Evolutionary conservation across 2,329 filamentous ascomycete genomes (phyloP), one percentile per base, ranked within the genome.

Genomic region (Penicillium brevicompactum): DNA sequence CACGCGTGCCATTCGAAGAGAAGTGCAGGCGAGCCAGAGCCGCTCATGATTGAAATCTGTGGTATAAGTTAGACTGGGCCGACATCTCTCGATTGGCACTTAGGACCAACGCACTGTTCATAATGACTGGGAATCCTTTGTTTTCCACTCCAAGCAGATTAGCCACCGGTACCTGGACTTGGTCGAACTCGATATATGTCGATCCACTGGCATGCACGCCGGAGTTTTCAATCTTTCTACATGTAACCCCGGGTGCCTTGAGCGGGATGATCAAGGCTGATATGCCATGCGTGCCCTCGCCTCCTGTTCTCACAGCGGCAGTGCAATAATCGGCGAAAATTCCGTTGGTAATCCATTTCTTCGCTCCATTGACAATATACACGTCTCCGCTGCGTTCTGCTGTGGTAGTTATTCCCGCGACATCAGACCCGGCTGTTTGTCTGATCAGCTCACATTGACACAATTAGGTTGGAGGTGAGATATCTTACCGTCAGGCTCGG

Each of bases 51-150:
- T 84, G 68, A 85, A 85, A 64, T 84, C 75, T 61, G 61, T 11
- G 4, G 22, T 3, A n/a, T 21, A 3, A 2, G 37, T 50, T 41
- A 46, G 41, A 2, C 41, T 24, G n/a, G 4, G 18, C 14, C 40
- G 30, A 18, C 27, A 21, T 41, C 13, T 6, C 18, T 5, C 5
- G 18, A 14, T 1, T 32, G 5, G 8, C 5, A 22, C 27, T 10
- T 13, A 27, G n/a, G 31, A 6, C 4, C 21, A 21, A 46, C 64
- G 9, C 52, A 66, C 65, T 93, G 73, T 82, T 84, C 66, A 93
- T 80, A 65, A 93, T 90, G 32, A 93, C 88, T 52, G 86, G 83
- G 66, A 93, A 91, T 4, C 90, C 90, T 75, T 91, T 88, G 78
- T 92, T 85, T 75, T 93, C 89, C 69, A 88, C 77, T 53, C 90